These are phyloP conservation scores for Euphrasia arctica DNA, from an alignment of 305 asterid genomes.

Conservation along the genomic window DNA sequence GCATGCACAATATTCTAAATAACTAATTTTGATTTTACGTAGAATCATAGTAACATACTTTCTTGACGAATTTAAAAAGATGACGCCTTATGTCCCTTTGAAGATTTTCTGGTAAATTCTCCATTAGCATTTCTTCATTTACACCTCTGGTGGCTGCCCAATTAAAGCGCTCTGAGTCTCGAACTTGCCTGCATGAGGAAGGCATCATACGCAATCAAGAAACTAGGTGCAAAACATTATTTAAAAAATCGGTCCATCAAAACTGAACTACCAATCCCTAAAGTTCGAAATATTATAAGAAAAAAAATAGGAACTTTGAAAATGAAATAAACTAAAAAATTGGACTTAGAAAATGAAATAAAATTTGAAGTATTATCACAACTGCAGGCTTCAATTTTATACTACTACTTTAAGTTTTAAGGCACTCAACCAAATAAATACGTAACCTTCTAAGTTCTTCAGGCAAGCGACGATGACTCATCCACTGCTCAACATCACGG, in stretches of 20 bases:
- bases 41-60: conserved; percentile 40
- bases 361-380: not conserved
- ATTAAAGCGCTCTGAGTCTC: conserved; percentile 66
- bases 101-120: conserved; percentile 82
- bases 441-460: conserved; percentile 57
- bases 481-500: conserved; percentile 96
- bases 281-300: too few species aligned
- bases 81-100: conserved; percentile 79
- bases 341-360: too few species aligned
- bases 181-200: conserved; percentile 52
- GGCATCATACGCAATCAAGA: not conserved
- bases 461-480: conserved; percentile 94
- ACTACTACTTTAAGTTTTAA: too few species aligned
- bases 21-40: not conserved
- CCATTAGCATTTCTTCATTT: conserved; percentile 70
- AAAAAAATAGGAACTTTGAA: too few species aligned
- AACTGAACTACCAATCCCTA: too few species aligned
- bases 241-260: too few species aligned
- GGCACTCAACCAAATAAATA: not conserved
- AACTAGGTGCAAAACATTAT: not conserved
- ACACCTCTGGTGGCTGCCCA: conserved; percentile 96
- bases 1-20: not conserved
- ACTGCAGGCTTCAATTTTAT: not conserved
- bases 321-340: too few species aligned
- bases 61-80: conserved; percentile 71